Conservation (phyloP, 768 basidiomycete species). For the Podaxis rugospora region DNA sequence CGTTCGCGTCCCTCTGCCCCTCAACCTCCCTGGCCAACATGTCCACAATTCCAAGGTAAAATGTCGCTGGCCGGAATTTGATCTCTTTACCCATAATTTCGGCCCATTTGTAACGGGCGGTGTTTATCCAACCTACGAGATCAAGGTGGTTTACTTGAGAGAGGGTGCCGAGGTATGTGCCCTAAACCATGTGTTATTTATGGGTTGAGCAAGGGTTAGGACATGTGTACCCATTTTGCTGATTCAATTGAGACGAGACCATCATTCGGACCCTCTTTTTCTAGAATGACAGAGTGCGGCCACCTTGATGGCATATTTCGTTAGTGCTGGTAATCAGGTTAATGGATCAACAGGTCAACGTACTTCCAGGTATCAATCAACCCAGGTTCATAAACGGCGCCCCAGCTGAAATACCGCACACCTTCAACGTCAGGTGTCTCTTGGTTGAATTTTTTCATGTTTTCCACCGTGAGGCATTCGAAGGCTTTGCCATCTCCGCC, state of each 20-base stretch:
- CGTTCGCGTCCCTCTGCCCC: slow-evolving; percentile 26
- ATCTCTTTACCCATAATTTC: slow-evolving; percentile 87
- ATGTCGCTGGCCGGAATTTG: slow-evolving; percentile 87
- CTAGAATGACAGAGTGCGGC: slow-evolving; percentile 76
- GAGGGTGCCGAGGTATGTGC: slow-evolving; percentile 92
- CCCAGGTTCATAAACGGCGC: slow-evolving; percentile 85
- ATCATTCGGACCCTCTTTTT: slow-evolving; percentile 91
- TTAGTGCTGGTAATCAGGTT: background rate
- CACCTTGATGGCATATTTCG: slow-evolving; percentile 33
- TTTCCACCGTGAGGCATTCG: slow-evolving; percentile 75
- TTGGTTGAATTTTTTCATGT: slow-evolving; percentile 88
- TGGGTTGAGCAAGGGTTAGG: background rate
- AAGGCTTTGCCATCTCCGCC: slow-evolving; percentile 96
- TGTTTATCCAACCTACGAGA: slow-evolving; percentile 92
- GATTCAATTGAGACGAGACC: slow-evolving; percentile 88
- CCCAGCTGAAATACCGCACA: slow-evolving; percentile 94
- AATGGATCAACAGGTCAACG: slow-evolving; percentile 17
- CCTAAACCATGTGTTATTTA: slow-evolving; percentile 36
- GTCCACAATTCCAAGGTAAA: slow-evolving; percentile 82
- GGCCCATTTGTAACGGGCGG: slow-evolving; percentile 84
- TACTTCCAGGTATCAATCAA: slow-evolving; percentile 87
- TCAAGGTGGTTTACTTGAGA: slow-evolving; percentile 89
- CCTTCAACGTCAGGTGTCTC: slow-evolving; percentile 73
- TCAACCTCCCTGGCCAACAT: slow-evolving; percentile 77
- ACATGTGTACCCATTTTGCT: slow-evolving; percentile 66